Evolutionary conservation across 2,329 filamentous ascomycete species (phyloP).

Genomic region (Achaetomium macrosporum): DNA sequence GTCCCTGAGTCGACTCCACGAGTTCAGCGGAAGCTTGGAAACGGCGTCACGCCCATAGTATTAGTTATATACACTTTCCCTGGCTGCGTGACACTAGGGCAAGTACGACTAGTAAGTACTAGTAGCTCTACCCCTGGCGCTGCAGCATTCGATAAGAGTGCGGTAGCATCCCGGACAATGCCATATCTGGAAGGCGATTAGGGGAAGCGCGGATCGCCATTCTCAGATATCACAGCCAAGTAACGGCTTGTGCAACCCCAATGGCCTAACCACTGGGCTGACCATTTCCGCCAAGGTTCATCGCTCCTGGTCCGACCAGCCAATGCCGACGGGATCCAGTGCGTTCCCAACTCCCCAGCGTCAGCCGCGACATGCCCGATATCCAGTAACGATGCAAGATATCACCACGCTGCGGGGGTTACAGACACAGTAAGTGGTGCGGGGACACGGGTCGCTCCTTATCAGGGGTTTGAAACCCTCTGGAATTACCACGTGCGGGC

Average conservation of each 20-base stretch:
- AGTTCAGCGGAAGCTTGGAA: too few relatives aligned
- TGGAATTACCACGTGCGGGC: slow-evolving; percentile 5
- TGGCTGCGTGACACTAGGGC: too few relatives aligned
- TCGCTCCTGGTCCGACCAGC: slow-evolving; percentile 1
- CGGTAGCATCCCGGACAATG: background rate
- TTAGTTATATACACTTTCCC: too few relatives aligned
- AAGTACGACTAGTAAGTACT: too few relatives aligned
- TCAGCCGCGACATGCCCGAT: background rate
- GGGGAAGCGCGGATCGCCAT: background rate
- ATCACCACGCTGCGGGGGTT: slow-evolving; percentile 12
- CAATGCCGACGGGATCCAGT: slow-evolving; percentile 17
- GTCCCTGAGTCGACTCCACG: background rate
- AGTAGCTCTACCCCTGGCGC: background rate
- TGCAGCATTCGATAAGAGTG: background rate
- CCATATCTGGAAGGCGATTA: slow-evolving; percentile 2
- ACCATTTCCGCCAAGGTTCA: background rate
- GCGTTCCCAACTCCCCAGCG: background rate
- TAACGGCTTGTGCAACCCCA: background rate
- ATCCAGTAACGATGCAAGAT: slow-evolving; percentile 14
- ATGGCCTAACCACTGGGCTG: background rate
- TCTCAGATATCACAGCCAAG: background rate
- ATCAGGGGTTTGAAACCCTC: slow-evolving; percentile 10
- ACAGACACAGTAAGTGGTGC: too few relatives aligned
- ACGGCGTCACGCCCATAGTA: too few relatives aligned
- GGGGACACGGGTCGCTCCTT: background rate